Evolutionary conservation across 2,329 filamentous ascomycete species (phyloP), one percentile per base, ranked within the genome.

Genomic region (Zymoseptoria pseudotritici): DNA sequence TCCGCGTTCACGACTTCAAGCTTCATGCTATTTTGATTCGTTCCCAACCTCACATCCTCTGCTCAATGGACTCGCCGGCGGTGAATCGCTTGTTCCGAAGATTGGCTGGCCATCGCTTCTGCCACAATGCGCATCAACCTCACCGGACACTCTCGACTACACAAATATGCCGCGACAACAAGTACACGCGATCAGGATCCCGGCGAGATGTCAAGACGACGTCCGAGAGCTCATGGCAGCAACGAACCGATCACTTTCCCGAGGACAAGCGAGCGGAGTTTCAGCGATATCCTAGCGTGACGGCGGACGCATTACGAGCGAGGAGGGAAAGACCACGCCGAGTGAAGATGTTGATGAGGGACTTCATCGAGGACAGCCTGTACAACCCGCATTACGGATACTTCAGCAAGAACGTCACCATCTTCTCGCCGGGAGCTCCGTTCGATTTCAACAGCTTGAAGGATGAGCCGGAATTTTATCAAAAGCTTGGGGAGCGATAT

Each of bases 291-390:
- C 92, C 94, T 0, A 85, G 88, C 72, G 88, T 99, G 54, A 96
- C 91, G 8, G 84, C 91, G n/a, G 82, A 88, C 65, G 86, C 91
- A 63, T 78, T 99, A 66, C 86, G 87, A 66, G 79, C 76, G 66
- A 82, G 89, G 57, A 86, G 79, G 57, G 87, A 96, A 72, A 81
- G 94, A 70, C 94, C 94, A 52, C 84, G 84, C 71, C 83, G 89
- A 74, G 92, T 96, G 66, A 97, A 96, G 83, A 99, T 99, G 94
- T 78, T 97, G 71, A 89, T 95, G 73, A 84, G 95, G 66, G 95
- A 99, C 80, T 99, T 99, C 72, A 94, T 99, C 72, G 94, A 99
- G 75, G 92, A 73, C 63, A 70, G 67, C 89, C 91, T 66, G 74
- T 73, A 73, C 62, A 70, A 67, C 49, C 65, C 67, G 17, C 63